Evolutionary conservation across 2,329 filamentous ascomycete genomes (phyloP).

Genomic region (Colletotrichum musicola): DNA sequence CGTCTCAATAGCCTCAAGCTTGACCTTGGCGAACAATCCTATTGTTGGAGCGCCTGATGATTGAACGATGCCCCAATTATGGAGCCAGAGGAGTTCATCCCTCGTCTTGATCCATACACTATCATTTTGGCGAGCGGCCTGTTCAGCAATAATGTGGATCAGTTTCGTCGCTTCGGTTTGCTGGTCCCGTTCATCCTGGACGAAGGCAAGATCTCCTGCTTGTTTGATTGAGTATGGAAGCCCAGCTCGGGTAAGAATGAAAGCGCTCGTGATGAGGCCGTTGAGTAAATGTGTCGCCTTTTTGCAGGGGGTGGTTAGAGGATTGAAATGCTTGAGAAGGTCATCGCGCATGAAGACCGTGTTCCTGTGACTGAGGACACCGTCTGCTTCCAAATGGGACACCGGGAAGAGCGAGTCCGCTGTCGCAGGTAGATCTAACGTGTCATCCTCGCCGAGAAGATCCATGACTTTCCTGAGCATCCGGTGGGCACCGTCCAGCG

Average conservation of each 20-base stretch:
- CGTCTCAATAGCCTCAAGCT: constrained; percentile 72
- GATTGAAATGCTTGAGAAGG: constrained; percentile 71
- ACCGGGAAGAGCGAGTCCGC: constrained; percentile 57
- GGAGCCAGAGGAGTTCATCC: constrained; percentile 78
- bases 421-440: constrained; percentile 63
- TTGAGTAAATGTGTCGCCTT: constrained; percentile 71
- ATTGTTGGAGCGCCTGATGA: constrained; percentile 59
- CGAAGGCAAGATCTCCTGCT: constrained; percentile 73
- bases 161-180: constrained; percentile 69
- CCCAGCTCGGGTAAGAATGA: constrained; percentile 65
- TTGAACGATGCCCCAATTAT: constrained; percentile 73
- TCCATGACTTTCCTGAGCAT: constrained; percentile 71
- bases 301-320: constrained; percentile 71
- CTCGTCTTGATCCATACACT: constrained; percentile 72
- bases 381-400: constrained; percentile 46
- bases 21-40: constrained; percentile 73
- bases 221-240: constrained; percentile 63
- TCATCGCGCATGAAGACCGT: constrained; percentile 61
- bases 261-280: constrained; percentile 72
- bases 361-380: constrained; percentile 55
- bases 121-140: constrained; percentile 70
- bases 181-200: constrained; percentile 75
- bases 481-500: constrained; percentile 70
- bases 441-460: constrained; percentile 71
- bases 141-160: constrained; percentile 64